A percentile compares a stretch with the other conserved stretches of the same genome.
phyloP scores from a whole-genome alignment of 1,139 yeast species.

The Magnusiomyces suaveolens region DNA sequence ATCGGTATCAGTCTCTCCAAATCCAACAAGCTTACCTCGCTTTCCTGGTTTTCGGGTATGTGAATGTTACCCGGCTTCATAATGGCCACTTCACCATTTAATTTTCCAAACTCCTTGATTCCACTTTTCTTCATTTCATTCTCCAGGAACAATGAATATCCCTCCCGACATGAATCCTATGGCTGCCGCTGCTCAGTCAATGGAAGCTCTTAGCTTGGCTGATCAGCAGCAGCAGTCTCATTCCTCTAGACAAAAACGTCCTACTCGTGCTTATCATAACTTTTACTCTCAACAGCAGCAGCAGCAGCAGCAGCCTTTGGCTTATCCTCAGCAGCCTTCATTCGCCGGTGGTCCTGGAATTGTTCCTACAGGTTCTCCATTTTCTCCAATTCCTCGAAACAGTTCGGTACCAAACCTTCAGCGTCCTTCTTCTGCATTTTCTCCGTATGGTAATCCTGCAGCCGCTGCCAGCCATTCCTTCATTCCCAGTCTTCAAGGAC shows the following conservation, averaged over 20 bases:
- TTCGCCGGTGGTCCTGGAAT: conserved; percentile 6
- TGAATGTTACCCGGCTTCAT: neutral
- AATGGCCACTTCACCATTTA: neutral
- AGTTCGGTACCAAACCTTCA: neutral
- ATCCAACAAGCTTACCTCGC: no score
- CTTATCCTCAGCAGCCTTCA: conserved; percentile 5
- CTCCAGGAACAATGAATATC: neutral
- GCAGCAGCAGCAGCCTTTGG: conserved; percentile 2
- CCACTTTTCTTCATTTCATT: neutral
- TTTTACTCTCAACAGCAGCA: conserved; percentile 10
- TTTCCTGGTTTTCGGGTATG: no score
- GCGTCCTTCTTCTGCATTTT: neutral
- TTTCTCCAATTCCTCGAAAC: neutral
- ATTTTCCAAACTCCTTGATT: neutral
- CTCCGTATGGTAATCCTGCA: neutral
- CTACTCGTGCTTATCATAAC: conserved; percentile 21
- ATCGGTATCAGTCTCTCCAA: no score
- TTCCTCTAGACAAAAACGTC: conserved; percentile 11
- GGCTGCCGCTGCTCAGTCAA: conserved; percentile 9
- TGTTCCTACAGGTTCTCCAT: conserved; percentile 6
- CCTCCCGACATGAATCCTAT: neutral
- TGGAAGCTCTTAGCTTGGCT: conserved; percentile 5
- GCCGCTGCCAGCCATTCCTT: neutral
- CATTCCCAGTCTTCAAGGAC: neutral
- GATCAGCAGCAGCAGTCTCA: conserved; percentile 1